Conservation (phyloP, 1,139 yeast genomes). For the Saccharomycopsis phalli region DNA sequence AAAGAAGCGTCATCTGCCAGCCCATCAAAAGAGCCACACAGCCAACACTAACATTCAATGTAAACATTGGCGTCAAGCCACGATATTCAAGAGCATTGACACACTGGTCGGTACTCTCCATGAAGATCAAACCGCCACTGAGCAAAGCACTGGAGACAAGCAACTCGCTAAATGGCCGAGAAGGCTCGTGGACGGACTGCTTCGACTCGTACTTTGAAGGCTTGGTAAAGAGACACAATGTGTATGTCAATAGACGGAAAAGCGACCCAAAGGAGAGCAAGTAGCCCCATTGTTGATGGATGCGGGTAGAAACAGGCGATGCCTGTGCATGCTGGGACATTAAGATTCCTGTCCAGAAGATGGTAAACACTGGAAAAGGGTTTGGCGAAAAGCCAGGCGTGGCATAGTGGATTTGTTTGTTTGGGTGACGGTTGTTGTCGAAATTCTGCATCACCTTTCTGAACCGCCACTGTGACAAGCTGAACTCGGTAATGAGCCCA, state of each 20-base stretch:
- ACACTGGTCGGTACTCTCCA: conserved; percentile 85
- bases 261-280: conserved; percentile 69
- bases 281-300: conserved; percentile 91
- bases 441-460: conserved; percentile 27
- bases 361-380: conserved; percentile 87
- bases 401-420: conserved; percentile 28
- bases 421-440: conserved; percentile 21
- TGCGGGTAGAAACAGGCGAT: conserved; percentile 59
- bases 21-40: conserved; percentile 74
- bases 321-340: conserved; percentile 95
- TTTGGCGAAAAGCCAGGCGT: conserved; percentile 76
- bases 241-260: conserved; percentile 63
- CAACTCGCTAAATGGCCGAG: conserved; percentile 79
- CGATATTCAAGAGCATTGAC: conserved; percentile 76
- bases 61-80: conserved; percentile 85
- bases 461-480: conserved; percentile 34
- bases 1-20: conserved; percentile 71
- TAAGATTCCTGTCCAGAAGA: conserved; percentile 93
- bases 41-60: conserved; percentile 79
- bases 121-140: conserved; percentile 84
- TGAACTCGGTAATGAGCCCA: conserved; percentile 72
- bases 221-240: conserved; percentile 48
- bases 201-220: conserved; percentile 22
- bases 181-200: conserved; percentile 34
- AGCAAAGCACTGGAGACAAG: conserved; percentile 68